Evolutionary conservation across 2,329 filamentous ascomycete genomes (phyloP), one percentile per base, ranked within the genome.

Genomic region (Nigrograna mackinnonii): DNA sequence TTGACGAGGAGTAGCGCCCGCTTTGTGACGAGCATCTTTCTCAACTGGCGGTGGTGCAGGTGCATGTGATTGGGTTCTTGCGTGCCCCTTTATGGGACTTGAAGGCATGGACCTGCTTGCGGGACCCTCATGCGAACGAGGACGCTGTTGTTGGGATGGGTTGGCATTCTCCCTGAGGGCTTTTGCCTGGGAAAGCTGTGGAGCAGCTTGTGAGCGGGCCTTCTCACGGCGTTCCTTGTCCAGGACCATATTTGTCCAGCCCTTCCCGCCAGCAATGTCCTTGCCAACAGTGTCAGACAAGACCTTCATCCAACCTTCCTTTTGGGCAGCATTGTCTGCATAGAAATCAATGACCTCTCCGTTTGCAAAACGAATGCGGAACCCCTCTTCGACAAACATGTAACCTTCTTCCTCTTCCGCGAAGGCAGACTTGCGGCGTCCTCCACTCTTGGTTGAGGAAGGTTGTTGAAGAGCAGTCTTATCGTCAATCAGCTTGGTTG

Each of bases 321-420:
- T 99, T 63, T 94, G 87, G 28, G 82, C 82, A 2, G 85, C 82
- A 22, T 84, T 91, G 69, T 97, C 92, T 62, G 92, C 94, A 64
- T 99, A 97, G 68, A 97, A 97, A 75, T 97, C 92, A 64, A 99
- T 99, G 50, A 96, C 85, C 72, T 99, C 94, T 48, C 94, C 94
- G 62, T 99, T 99, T 66, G 89, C 95, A 72, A 99, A 99, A 44
- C 92, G 90, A 66, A 99, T 95, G 30, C 94, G 89, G 85, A 99
- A 99, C 3, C 94, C 94, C 67, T 99, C 94, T 69, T 99, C 94
- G 39, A 99, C 92, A 67, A 99, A 99, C 88, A 96, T 96, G 76
- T 99, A 99, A 31, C 94, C 94, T 66, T 99, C 94, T 71, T 99
- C 94, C 54, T 99, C 94, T 69, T 97, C 94, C 2, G 92, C 91